These are phyloP conservation scores for Populus hybrid DNA, from an alignment of 441 rosid species.

Conservation along the genomic window DNA sequence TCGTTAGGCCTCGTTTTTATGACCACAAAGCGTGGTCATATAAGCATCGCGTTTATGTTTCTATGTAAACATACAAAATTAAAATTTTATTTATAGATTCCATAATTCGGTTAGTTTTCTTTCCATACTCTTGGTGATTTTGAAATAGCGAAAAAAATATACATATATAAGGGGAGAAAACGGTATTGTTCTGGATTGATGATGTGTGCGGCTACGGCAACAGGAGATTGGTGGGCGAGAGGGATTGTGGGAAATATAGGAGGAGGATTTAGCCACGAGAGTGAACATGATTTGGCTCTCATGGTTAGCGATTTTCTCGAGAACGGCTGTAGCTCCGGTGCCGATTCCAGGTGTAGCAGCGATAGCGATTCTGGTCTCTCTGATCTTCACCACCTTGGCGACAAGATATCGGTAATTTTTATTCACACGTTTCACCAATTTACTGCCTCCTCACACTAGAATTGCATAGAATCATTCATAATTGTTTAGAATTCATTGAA, in stretches of 20 bases:
- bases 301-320: conserved; percentile 89
- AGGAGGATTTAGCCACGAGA: conserved; percentile 70
- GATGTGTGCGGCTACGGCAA: conserved; percentile 40
- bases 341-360: conserved; percentile 75
- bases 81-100: background rate
- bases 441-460: background rate
- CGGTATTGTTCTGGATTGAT: conserved; percentile 7
- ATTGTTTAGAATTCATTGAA: background rate
- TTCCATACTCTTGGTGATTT: background rate
- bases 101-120: too few relatives aligned
- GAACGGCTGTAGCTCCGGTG: conserved; percentile 59
- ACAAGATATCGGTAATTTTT: conserved; percentile 58
- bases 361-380: conserved; percentile 77
- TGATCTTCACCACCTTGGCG: conserved; percentile 72
- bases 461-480: background rate
- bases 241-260: conserved; percentile 27
- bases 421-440: background rate
- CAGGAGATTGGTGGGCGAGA: conserved; percentile 35
- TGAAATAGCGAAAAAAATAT: background rate
- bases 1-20: background rate
- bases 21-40: background rate
- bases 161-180: background rate
- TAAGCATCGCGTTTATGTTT: background rate
- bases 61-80: background rate
- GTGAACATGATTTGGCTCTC: conserved; percentile 81